phyloP scores from a whole-genome alignment of 2,329 filamentous ascomycete species.

The Ascochyta lentis region DNA sequence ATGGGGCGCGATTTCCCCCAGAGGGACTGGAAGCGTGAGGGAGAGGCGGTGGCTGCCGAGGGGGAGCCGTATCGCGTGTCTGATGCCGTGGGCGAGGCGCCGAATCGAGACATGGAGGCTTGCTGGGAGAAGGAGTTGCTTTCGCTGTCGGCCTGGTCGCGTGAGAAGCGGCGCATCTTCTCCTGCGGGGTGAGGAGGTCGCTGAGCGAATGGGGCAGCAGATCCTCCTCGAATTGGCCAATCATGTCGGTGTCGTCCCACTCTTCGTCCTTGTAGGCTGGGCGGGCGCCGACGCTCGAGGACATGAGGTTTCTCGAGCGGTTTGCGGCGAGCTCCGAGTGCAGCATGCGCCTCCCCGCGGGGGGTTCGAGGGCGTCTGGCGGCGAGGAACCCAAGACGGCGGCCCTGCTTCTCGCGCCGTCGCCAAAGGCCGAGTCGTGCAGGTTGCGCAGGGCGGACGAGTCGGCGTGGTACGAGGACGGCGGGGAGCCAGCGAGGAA shows the following conservation, averaged over 20 bases:
- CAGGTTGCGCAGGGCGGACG: slow-evolving; percentile 66
- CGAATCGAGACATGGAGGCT: slow-evolving; percentile 59
- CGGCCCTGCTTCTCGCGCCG: slow-evolving; percentile 67
- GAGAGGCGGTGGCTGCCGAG: slow-evolving; percentile 60
- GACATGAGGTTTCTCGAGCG: slow-evolving; percentile 64
- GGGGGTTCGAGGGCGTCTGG: slow-evolving; percentile 70
- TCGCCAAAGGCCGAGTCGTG: slow-evolving; percentile 72
- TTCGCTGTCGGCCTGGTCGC: slow-evolving; percentile 63
- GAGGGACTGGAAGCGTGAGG: slow-evolving; percentile 68
- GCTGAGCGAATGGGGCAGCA: slow-evolving; percentile 74
- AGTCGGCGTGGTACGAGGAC: slow-evolving; percentile 66
- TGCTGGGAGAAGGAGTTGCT: slow-evolving; percentile 52
- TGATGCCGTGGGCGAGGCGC: slow-evolving; percentile 53
- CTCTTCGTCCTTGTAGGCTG: slow-evolving; percentile 58
- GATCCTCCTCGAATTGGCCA: slow-evolving; percentile 88
- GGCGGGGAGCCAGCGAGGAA: slow-evolving; percentile 88
- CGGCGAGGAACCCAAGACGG: slow-evolving; percentile 58
- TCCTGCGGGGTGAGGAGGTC: slow-evolving; percentile 69
- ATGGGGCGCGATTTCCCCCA: slow-evolving; percentile 57
- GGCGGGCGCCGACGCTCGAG: slow-evolving; percentile 62
- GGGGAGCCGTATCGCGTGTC: slow-evolving; percentile 59
- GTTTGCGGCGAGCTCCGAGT: slow-evolving; percentile 67
- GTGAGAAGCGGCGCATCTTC: slow-evolving; percentile 64
- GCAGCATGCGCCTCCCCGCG: slow-evolving; percentile 64
- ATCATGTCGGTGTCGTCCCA: slow-evolving; percentile 56